phyloP scores from a whole-genome alignment of 805 yeast genomes.

The Saccharomycopsis lassenensis region DNA sequence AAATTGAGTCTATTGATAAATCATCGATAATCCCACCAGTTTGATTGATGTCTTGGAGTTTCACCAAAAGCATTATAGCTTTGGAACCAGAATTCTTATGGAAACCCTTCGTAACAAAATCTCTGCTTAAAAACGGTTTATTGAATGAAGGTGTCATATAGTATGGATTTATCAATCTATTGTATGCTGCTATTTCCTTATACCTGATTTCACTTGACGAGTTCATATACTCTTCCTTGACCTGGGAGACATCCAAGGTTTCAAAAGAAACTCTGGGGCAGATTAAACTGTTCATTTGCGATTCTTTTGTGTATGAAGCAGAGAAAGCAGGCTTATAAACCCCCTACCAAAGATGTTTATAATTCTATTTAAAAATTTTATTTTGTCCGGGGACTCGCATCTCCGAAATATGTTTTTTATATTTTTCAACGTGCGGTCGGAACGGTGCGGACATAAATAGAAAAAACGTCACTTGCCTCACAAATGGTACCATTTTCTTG shows the following conservation, averaged over 20 bases:
- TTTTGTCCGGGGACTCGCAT: too few species aligned
- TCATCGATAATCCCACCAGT: slow-evolving; percentile 5
- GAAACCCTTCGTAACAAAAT: slow-evolving; percentile 9
- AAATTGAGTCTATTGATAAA: slow-evolving; percentile 5
- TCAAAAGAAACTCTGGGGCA: slow-evolving; percentile 14
- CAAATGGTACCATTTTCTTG: too few species aligned
- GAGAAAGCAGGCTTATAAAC: too few species aligned
- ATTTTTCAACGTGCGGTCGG: too few species aligned
- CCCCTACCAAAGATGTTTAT: too few species aligned
- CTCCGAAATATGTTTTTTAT: too few species aligned
- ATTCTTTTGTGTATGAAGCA: too few species aligned
- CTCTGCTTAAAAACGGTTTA: slow-evolving; percentile 14
- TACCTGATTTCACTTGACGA: slow-evolving; percentile 10
- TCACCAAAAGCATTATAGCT: slow-evolving; percentile 8
- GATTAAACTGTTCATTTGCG: too few species aligned
- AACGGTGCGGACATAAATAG: too few species aligned
- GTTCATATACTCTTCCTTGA: slow-evolving; percentile 13
- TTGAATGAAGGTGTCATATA: slow-evolving; percentile 17
- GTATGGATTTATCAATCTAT: slow-evolving; percentile 14
- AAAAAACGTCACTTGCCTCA: too few species aligned
- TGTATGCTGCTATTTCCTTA: slow-evolving; percentile 13
- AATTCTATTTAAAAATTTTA: too few species aligned
- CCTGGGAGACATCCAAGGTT: slow-evolving; percentile 12
- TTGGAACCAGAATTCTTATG: slow-evolving; percentile 5
- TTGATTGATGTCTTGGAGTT: slow-evolving; percentile 1